Evolutionary conservation across 2,329 filamentous ascomycete genomes (phyloP).

Genomic region (Furcasterigmium furcatum): DNA sequence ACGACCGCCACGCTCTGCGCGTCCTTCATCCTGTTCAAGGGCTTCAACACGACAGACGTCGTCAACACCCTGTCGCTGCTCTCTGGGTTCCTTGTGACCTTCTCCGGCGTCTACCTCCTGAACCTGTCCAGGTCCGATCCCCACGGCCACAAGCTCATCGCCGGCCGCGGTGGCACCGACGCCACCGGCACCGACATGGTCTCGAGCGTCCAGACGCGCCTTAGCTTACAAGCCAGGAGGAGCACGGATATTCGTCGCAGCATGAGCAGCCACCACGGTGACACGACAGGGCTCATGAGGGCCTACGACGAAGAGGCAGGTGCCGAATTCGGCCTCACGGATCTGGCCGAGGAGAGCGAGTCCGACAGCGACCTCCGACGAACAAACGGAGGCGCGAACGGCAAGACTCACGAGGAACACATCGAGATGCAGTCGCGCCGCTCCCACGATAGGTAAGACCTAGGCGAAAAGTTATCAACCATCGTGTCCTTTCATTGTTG

Average conservation of each 20-base stretch:
- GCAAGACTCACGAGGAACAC: slow-evolving; percentile 34
- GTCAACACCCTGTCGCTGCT: slow-evolving; percentile 91
- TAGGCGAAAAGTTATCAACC: not conserved
- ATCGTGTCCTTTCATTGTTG: not conserved
- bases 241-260: slow-evolving; percentile 66
- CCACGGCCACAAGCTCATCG: slow-evolving; percentile 66
- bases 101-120: slow-evolving; percentile 90
- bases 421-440: slow-evolving; percentile 52
- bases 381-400: slow-evolving; percentile 35
- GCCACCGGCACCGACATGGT: slow-evolving; percentile 89
- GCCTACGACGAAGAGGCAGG: slow-evolving; percentile 84
- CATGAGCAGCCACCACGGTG: slow-evolving; percentile 61
- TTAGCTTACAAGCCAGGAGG: slow-evolving; percentile 87
- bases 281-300: slow-evolving; percentile 80
- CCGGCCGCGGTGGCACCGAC: slow-evolving; percentile 62
- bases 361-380: slow-evolving; percentile 44
- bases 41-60: slow-evolving; percentile 90
- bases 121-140: slow-evolving; percentile 94
- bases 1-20: slow-evolving; percentile 91
- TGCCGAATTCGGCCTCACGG: slow-evolving; percentile 70
- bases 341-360: slow-evolving; percentile 75
- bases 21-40: slow-evolving; percentile 92
- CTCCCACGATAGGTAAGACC: slow-evolving; percentile 26
- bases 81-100: slow-evolving; percentile 91
- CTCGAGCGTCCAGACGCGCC: slow-evolving; percentile 81